Evolutionary conservation across 345 rosid species (phyloP).

Genomic region (Citrus sinensis): DNA sequence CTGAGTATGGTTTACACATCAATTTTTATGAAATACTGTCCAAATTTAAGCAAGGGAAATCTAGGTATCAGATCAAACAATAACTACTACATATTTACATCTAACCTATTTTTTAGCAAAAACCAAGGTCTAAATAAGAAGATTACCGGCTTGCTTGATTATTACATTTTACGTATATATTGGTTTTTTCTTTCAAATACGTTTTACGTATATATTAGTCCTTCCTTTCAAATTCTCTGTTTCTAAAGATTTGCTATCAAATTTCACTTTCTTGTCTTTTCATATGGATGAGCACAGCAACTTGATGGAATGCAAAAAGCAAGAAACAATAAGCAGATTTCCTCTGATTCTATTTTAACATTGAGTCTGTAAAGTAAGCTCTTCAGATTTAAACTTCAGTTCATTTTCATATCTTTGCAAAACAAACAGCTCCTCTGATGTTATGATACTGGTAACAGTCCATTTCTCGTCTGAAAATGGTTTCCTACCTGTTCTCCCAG

Average conservation of each 20-base stretch:
- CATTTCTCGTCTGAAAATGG: constrained; percentile 84
- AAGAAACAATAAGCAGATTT: not conserved
- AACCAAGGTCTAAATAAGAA: not conserved
- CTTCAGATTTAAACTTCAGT: constrained; percentile 70
- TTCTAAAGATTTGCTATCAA: not conserved
- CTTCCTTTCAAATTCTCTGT: not conserved
- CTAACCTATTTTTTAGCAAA: not conserved
- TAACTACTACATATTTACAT: not conserved
- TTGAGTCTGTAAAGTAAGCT: constrained; percentile 30
- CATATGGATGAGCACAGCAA: not conserved
- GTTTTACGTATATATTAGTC: not conserved
- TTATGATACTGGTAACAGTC: constrained; percentile 61
- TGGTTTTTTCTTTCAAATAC: not conserved
- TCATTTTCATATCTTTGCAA: constrained; percentile 87
- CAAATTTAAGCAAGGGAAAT: not conserved
- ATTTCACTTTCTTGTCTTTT: not conserved
- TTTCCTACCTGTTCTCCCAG: constrained; percentile 92
- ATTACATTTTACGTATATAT: not conserved
- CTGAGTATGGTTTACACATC: rapidly evolving
- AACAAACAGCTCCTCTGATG: constrained; percentile 75
- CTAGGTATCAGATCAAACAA: not conserved
- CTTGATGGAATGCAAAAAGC: constrained; percentile 3
- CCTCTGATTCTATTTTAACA: constrained; percentile 13
- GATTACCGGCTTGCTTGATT: not conserved
- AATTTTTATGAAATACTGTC: too few relatives aligned